Base-by-base conservation (phyloP, 2,329 filamentous ascomycete species). In the Geosmithia flava region DNA sequence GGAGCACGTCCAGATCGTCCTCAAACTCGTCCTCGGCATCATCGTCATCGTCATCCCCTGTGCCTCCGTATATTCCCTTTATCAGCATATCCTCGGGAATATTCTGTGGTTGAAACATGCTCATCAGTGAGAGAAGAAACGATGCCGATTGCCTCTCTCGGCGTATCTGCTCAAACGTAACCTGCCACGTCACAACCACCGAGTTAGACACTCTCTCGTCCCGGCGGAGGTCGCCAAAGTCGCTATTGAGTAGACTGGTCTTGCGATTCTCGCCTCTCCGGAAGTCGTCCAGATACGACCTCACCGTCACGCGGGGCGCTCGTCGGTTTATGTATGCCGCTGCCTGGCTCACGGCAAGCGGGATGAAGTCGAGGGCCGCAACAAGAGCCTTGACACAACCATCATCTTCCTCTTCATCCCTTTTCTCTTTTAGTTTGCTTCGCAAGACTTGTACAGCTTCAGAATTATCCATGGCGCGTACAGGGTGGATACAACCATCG, bases 71-170 rank as follows among this genome's bases (percentile, higher is more conserved):
- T 20, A 13, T 10, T 17, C 17, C 30, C 13, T 30, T 27, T 16
- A 16, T 15, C 13, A 52, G 33, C 42, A 50, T 50, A 33, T 27
- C 27, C 20, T 46, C 42, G n/a, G 64, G 63, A 17, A 72, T 69
- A 16, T 60, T 64, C 52, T 70, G 62, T 19, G 58, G 56, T 46
- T 72, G 62, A 53, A 68, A 72, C 51, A 68, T 66, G 59, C 69
- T 71, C 65, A 74, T 66, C 15, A 74, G 59, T 1, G 67, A 68
- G 0, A 75, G 53, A 10, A 74, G 54, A 17, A 67, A 55, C 5
- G 70, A 61, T 7, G 70, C 71, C 3, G 57, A 56, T 7, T 52
- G 58, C 41, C 57, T 51, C 42, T 55, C 51, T 2, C 52, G 49
- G 13, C 57, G 61, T 45, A 73, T 65, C 19, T 67, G 46, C 17